A percentile compares a stretch with the other conserved stretches of the same genome.
phyloP scores from a whole-genome alignment of 257 asterid genomes.

The Jaltomata sinuosa region DNA sequence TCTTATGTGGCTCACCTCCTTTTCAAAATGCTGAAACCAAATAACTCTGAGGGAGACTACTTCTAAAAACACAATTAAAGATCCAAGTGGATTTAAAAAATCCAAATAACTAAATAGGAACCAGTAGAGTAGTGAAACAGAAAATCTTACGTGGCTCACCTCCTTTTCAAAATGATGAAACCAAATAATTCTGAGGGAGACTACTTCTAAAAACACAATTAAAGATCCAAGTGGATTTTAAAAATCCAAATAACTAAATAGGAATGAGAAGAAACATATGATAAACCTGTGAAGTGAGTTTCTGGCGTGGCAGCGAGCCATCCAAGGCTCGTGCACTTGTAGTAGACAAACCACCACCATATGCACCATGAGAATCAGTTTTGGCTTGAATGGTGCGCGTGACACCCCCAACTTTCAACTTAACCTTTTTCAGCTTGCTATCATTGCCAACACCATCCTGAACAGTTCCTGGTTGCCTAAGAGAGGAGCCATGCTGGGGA shows the following conservation, averaged over 20 bases:
- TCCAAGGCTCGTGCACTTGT: conserved; percentile 46
- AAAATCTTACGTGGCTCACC: not conserved
- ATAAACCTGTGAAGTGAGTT: conserved; percentile 48
- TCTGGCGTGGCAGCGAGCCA: conserved; percentile 38
- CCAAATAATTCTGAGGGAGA: not conserved
- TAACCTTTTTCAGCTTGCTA: conserved; percentile 57
- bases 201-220: not conserved
- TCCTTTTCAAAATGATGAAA: not conserved
- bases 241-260: not conserved
- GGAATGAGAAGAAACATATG: not conserved
- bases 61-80: not conserved
- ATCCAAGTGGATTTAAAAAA: not conserved
- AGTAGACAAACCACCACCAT: conserved; percentile 31
- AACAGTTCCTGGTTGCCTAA: conserved; percentile 1
- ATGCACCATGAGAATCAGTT: conserved; percentile 42
- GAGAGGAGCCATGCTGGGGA: not conserved
- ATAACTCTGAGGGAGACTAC: not conserved
- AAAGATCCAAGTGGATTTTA: not conserved
- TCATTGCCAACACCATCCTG: conserved; percentile 47
- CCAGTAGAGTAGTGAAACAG: not conserved
- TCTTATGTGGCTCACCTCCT: not conserved
- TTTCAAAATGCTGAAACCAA: not conserved
- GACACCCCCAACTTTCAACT: conserved; percentile 87
- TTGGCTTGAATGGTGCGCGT: conserved; percentile 71
- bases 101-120: not conserved